phyloP scores from a whole-genome alignment of 2,329 filamentous ascomycete species.

The Aspergillus sp. region DNA sequence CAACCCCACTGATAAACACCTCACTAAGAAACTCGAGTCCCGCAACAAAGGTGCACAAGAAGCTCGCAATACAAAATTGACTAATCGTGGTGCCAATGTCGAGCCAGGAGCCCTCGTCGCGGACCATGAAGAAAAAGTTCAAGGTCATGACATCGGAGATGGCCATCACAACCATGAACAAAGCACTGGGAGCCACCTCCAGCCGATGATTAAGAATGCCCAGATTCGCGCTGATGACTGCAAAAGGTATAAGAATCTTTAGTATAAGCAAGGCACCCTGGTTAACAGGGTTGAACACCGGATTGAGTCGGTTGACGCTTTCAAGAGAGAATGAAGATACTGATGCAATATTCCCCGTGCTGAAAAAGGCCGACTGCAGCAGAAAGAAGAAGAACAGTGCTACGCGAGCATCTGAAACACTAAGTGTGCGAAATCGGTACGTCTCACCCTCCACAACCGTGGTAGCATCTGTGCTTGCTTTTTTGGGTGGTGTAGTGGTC shows the following conservation, averaged over 20 bases:
- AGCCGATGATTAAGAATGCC: conserved; percentile 84
- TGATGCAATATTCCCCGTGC: conserved; percentile 92
- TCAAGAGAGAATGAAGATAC: conserved; percentile 92
- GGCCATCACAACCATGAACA: conserved; percentile 94
- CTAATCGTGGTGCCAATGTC: conserved; percentile 97
- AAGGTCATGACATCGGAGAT: conserved; percentile 88
- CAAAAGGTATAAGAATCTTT: conserved; percentile 92
- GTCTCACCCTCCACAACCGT: conserved; percentile 33
- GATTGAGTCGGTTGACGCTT: conserved; percentile 81
- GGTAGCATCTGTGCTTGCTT: conserved; percentile 31
- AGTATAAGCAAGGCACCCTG: conserved; percentile 83
- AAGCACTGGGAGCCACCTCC: conserved; percentile 78
- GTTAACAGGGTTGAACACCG: conserved; percentile 89
- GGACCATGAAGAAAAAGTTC: conserved; percentile 97
- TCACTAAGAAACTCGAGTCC: conserved; percentile 82
- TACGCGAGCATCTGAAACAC: conserved; percentile 79
- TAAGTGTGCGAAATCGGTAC: conserved; percentile 63
- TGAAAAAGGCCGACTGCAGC: conserved; percentile 94
- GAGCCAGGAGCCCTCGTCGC: conserved; percentile 93
- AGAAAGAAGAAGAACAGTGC: conserved; percentile 94
- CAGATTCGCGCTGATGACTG: conserved; percentile 87
- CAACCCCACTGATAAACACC: conserved; percentile 75
- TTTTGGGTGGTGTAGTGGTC: conserved; percentile 26
- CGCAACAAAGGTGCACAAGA: conserved; percentile 87
- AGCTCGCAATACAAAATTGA: conserved; percentile 89